Conservation (phyloP, 2,329 filamentous ascomycete genomes). For the Colletotrichum salicis region DNA sequence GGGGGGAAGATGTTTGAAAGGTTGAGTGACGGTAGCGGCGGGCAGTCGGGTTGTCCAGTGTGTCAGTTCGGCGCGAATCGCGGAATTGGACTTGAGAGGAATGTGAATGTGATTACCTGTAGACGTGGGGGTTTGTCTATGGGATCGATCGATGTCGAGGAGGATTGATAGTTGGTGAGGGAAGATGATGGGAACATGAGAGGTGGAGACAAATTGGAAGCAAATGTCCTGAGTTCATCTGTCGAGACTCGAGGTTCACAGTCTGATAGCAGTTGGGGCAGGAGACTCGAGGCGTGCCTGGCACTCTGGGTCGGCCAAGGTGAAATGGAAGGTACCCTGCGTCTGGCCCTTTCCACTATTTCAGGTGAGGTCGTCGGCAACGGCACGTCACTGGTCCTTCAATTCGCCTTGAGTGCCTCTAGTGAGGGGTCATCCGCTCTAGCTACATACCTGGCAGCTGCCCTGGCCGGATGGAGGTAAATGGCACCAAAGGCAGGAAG, state of each 20-base stretch:
- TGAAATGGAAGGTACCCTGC: neutral
- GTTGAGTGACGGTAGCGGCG: constrained; percentile 19
- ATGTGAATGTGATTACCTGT: neutral
- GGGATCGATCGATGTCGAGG: neutral
- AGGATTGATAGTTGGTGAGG: neutral
- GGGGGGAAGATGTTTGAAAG: neutral
- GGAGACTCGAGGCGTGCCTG: neutral
- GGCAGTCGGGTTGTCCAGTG: neutral
- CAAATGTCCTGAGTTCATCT: too few species aligned
- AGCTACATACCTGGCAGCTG: neutral
- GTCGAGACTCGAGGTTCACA: too few species aligned
- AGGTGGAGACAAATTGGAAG: too few species aligned
- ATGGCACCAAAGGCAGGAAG: neutral
- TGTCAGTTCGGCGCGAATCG: neutral
- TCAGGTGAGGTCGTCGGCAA: constrained; percentile 3
- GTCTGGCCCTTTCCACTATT: constrained; percentile 15
- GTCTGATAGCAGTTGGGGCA: too few species aligned
- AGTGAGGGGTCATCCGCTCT: neutral
- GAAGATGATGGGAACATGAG: neutral
- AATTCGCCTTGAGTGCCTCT: neutral
- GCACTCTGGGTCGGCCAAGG: neutral
- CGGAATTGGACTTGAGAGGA: neutral
- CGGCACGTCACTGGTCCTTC: constrained; percentile 2
- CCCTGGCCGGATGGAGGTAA: neutral
- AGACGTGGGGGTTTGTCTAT: neutral